Percentiles rank a stretch among this genome's conserved stretches.
Conservation (phyloP, 345 rosid genomes). For the Psidium guajava region DNA sequence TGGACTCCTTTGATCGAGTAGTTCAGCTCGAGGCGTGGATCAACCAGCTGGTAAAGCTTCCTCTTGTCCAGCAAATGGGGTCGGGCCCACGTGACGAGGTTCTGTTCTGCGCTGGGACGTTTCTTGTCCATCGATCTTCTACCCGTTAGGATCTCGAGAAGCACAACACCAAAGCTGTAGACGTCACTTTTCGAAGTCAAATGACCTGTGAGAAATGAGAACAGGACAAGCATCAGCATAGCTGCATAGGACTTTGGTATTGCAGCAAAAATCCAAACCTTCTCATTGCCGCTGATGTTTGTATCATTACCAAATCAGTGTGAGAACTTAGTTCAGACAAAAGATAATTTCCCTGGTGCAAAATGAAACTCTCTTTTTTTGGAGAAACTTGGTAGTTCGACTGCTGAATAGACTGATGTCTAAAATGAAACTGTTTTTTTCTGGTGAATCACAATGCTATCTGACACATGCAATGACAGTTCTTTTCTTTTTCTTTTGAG, state of each 20-base stretch:
- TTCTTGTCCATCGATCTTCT: slow-evolving; percentile 97
- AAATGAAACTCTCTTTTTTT: neutral
- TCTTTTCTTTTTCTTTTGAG: neutral
- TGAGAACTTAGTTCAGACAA: neutral
- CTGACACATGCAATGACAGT: neutral
- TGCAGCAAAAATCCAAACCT: neutral
- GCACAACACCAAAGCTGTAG: slow-evolving; percentile 90
- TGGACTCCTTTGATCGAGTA: slow-evolving; percentile 75
- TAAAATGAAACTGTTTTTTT: neutral
- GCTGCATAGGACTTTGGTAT: neutral
- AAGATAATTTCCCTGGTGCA: neutral
- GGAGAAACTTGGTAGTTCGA: neutral
- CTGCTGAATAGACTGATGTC: neutral
- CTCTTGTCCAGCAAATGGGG: slow-evolving; percentile 76
- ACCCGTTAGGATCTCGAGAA: slow-evolving; percentile 86
- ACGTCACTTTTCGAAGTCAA: slow-evolving; percentile 92
- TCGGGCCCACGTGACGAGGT: slow-evolving; percentile 88
- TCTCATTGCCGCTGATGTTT: neutral
- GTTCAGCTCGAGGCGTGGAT: slow-evolving; percentile 80
- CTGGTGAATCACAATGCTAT: neutral
- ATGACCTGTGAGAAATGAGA: slow-evolving; percentile 40
- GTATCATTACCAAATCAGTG: neutral
- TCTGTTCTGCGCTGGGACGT: slow-evolving; percentile 79
- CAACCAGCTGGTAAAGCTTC: slow-evolving; percentile 63
- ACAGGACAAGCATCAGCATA: neutral